Conservation (phyloP, 2,329 filamentous ascomycete genomes). For the Ophiocordyceps sinensis region DNA sequence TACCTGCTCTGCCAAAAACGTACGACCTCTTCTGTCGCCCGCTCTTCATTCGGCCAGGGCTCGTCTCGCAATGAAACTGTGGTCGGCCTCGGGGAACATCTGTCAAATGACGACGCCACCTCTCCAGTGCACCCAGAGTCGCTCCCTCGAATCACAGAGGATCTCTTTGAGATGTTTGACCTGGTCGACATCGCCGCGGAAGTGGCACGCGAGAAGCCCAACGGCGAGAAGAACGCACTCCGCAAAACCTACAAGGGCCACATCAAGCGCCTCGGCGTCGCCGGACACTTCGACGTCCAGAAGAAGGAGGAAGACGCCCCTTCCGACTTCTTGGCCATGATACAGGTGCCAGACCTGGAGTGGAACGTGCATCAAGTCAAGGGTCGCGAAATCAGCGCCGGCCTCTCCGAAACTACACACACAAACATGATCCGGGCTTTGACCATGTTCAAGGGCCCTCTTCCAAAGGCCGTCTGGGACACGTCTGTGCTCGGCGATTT, state of each 20-base stretch:
- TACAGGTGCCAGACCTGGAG: slow-evolving; percentile 36
- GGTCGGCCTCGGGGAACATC: slow-evolving; percentile 7
- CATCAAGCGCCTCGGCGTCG: slow-evolving; percentile 48
- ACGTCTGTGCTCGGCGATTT: slow-evolving; percentile 43
- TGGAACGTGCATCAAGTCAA: slow-evolving; percentile 41
- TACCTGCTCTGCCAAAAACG: slow-evolving; percentile 52
- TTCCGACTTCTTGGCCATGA: slow-evolving; percentile 37
- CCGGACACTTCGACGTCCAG: slow-evolving; percentile 42
- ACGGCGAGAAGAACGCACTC: slow-evolving; percentile 52
- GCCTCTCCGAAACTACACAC: slow-evolving; percentile 30
- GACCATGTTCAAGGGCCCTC: slow-evolving; percentile 41
- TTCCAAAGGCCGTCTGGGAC: slow-evolving; percentile 42
- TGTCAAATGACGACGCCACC: slow-evolving; percentile 28
- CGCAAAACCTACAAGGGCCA: slow-evolving; percentile 56
- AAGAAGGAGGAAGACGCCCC: slow-evolving; percentile 39
- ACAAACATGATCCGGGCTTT: slow-evolving; percentile 33
- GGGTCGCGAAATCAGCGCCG: slow-evolving; percentile 39
- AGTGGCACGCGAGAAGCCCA: slow-evolving; percentile 48
- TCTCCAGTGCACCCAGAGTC: slow-evolving; percentile 33
- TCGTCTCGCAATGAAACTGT: background rate
- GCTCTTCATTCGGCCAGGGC: slow-evolving; percentile 5
- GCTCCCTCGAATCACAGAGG: slow-evolving; percentile 34
- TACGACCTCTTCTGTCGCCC: slow-evolving; percentile 40
- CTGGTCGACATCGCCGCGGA: slow-evolving; percentile 42
- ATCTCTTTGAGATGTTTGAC: slow-evolving; percentile 45